Percentiles rank a stretch among this genome's conserved stretches.
These are phyloP conservation scores for Saksenaea oblongispora DNA, from an alignment of 371 early-diverging fungal genomes.

Conservation along the genomic window DNA sequence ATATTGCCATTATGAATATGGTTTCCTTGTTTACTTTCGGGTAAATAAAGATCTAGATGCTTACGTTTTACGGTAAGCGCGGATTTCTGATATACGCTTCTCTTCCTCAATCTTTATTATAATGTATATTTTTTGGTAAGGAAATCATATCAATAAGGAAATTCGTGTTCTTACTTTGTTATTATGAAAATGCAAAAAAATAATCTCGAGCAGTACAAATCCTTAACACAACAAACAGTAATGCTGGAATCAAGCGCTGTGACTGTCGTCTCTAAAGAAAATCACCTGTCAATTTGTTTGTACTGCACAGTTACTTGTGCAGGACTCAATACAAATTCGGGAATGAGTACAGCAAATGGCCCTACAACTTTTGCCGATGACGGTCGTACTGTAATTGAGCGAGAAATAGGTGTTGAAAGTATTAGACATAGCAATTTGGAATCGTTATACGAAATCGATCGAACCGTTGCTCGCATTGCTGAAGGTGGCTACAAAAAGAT, in stretches of 20 bases:
- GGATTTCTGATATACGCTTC: background rate
- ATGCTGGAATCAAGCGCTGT: too few species aligned
- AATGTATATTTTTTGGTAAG: background rate
- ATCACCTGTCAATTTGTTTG: background rate
- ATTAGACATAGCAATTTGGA: slow-evolving; percentile 39
- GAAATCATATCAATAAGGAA: background rate
- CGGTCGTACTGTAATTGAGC: slow-evolving; percentile 62
- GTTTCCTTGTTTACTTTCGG: background rate
- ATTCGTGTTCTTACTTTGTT: background rate
- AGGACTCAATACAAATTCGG: background rate
- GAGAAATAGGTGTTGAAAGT: slow-evolving; percentile 51
- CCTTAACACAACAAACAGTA: too few species aligned
- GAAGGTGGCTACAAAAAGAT: slow-evolving; percentile 58
- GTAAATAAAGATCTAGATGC: background rate
- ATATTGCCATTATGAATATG: background rate
- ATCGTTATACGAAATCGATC: slow-evolving; percentile 68
- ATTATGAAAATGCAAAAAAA: background rate
- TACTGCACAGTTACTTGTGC: background rate
- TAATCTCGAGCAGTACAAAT: background rate
- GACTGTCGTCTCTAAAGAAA: too few species aligned
- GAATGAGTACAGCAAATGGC: slow-evolving; percentile 42
- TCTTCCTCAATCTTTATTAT: background rate
- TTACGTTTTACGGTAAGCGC: background rate
- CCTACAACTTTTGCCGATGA: slow-evolving; percentile 70
- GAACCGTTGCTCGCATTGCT: slow-evolving; percentile 56